Percentiles rank a stretch among this genome's conserved stretches.
phyloP scores from a whole-genome alignment of 352 stramenopile genomes.

The Globisporangium paroecandrum region DNA sequence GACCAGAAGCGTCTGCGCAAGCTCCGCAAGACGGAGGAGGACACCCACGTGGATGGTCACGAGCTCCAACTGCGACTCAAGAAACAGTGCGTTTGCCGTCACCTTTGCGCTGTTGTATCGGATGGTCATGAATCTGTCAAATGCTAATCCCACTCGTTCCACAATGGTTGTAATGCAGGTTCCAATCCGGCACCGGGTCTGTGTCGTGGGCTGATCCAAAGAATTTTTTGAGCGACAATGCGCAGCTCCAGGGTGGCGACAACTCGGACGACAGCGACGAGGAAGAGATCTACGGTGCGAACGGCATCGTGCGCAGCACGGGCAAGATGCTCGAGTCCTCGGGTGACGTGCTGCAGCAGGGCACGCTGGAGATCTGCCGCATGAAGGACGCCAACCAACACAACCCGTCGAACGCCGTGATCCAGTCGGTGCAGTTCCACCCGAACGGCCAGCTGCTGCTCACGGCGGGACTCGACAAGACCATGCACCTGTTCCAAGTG shows the following conservation, averaged over 20 bases:
- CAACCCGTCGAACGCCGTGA: slow-evolving; percentile 73
- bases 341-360: slow-evolving; percentile 54
- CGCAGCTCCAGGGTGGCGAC: slow-evolving; percentile 15
- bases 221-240: slow-evolving; percentile 50
- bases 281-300: slow-evolving; percentile 38
- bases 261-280: slow-evolving; percentile 60
- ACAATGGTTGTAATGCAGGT: slow-evolving; percentile 12
- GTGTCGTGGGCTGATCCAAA: slow-evolving; percentile 72
- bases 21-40: slow-evolving; percentile 74
- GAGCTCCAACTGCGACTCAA: slow-evolving; percentile 82
- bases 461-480: slow-evolving; percentile 91
- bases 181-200: slow-evolving; percentile 49
- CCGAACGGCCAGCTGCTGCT: slow-evolving; percentile 84
- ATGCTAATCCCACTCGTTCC: neutral
- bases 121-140: neutral
- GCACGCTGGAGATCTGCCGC: slow-evolving; percentile 58
- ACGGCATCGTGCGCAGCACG: slow-evolving; percentile 49
- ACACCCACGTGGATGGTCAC: slow-evolving; percentile 58
- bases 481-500: slow-evolving; percentile 90
- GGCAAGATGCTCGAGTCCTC: slow-evolving; percentile 51
- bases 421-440: slow-evolving; percentile 90
- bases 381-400: slow-evolving; percentile 93
- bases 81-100: slow-evolving; percentile 35
- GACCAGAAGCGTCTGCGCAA: slow-evolving; percentile 74
- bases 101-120: neutral